Evolutionary conservation across 2,329 filamentous ascomycete species (phyloP).

Genomic region (Polychaeton citri): DNA sequence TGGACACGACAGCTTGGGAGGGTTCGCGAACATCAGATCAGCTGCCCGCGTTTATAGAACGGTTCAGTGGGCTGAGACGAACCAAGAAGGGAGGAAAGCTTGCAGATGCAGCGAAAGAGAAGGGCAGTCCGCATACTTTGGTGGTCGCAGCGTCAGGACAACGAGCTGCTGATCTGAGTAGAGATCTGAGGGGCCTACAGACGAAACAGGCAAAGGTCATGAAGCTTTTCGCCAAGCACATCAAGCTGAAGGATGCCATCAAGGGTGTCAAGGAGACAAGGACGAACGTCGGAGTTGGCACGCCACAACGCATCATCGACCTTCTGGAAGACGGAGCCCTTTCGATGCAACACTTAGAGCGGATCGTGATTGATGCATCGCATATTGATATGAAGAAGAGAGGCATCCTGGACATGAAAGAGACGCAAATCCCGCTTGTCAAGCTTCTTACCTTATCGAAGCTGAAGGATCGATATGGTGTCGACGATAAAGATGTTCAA

Average conservation of each 20-base stretch:
- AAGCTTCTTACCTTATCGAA: conserved; percentile 58
- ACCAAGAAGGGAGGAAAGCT: conserved; percentile 40
- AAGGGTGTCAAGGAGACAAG: conserved; percentile 54
- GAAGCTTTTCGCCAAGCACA: conserved; percentile 96
- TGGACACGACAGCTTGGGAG: conserved; percentile 65
- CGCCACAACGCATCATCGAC: conserved; percentile 68
- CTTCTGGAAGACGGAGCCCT: conserved; percentile 69
- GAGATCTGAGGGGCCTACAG: conserved; percentile 64
- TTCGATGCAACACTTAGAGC: conserved; percentile 55
- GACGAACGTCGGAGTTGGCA: conserved; percentile 81
- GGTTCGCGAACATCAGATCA: conserved; percentile 55
- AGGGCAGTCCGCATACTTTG: conserved; percentile 59
- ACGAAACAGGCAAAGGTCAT: conserved; percentile 65
- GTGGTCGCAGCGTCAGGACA: conserved; percentile 77
- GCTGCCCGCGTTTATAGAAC: conserved; percentile 65
- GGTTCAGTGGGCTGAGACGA: conserved; percentile 32
- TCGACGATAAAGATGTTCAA: conserved; percentile 36
- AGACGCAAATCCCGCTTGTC: conserved; percentile 70
- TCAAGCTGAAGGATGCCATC: conserved; percentile 82
- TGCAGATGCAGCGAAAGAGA: conserved; percentile 51
- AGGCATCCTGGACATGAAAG: conserved; percentile 88
- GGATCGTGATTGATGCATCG: conserved; percentile 79
- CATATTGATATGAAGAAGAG: conserved; percentile 92
- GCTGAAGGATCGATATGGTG: conserved; percentile 55
- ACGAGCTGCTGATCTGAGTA: conserved; percentile 72